Evolutionary conservation across 345 rosid species (phyloP), one percentile per base, ranked within the genome.

Genomic region (Citrus cavaleriei): DNA sequence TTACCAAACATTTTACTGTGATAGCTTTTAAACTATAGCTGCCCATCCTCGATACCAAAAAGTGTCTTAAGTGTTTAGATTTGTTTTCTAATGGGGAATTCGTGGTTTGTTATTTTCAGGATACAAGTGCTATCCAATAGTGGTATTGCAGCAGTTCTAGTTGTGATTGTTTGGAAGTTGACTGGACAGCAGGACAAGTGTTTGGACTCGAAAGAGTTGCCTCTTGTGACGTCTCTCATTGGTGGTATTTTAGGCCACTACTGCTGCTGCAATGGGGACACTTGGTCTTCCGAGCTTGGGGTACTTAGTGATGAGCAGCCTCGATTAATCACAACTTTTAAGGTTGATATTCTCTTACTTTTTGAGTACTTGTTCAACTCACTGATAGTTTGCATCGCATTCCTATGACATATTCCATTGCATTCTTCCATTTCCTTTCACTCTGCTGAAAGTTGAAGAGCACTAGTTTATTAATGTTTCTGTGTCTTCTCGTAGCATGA

Each of bases 261-360:
- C 77, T 88, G 89, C 13, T 96, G 97, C 77, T 89, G 89, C 85
- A 96, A 93, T 72, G 98, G 99, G 35, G 99, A 96, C 77, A 96
- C 99, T 27, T 96, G 98, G 99, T 96, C 99, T 77, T 96, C 99
- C 0, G 99, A 96, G 91, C 92, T 96, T 55, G 99, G 99, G 72
- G 89, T 93, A 66, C 99, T 96, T 64, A 96, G 98, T 64, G 88
- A 92, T 70, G 88, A 89, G 5, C 97, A 94, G 67, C 99, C 99
- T 25, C 95, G 92, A 60, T 80, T 96, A 70, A 93, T 96, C 86
- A 96, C 99, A 28, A 92, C 94, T 64, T 83, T 94, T 70, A 96
- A 96, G 99, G 99, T 96, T 64, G 34, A 22, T 77, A 10, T 66
- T 78, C 35, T 70, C 84, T 49, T 38, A 51, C 63, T 37, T 49